Evolutionary conservation across 2,329 filamentous ascomycete species (phyloP).

Genomic region (Neopestalotiopsis rosae): DNA sequence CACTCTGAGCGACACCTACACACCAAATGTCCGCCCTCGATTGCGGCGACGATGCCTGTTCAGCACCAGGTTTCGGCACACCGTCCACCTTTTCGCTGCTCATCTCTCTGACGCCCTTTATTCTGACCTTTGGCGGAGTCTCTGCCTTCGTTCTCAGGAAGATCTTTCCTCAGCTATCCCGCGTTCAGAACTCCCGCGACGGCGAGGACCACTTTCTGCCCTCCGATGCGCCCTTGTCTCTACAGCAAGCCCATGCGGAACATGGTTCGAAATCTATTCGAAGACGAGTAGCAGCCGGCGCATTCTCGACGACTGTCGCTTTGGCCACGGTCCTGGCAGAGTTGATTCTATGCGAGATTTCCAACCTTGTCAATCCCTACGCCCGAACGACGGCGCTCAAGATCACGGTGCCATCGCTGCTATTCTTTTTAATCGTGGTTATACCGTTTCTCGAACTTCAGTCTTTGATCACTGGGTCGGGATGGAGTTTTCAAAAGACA

Average conservation of each 20-base stretch:
- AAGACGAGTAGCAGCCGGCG: constrained; percentile 60
- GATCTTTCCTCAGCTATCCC: constrained; percentile 75
- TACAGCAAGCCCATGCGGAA: constrained; percentile 64
- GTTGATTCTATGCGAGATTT: constrained; percentile 83
- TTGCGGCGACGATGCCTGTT: constrained; percentile 66
- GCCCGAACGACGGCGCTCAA: constrained; percentile 73
- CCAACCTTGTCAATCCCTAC: constrained; percentile 71
- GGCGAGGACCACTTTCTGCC: constrained; percentile 68
- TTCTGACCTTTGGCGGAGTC: constrained; percentile 71
- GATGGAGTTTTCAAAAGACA: constrained; percentile 67
- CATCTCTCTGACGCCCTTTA: constrained; percentile 71
- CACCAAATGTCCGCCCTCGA: constrained; percentile 44
- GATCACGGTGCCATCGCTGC: constrained; percentile 71
- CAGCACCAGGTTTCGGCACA: constrained; percentile 48
- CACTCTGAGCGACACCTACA: neutral
- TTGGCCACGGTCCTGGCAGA: constrained; percentile 79
- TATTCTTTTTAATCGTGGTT: constrained; percentile 74
- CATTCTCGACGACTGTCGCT: constrained; percentile 79
- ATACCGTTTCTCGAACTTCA: constrained; percentile 83
- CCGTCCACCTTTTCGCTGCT: constrained; percentile 51
- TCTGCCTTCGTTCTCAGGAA: constrained; percentile 67
- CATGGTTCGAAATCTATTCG: constrained; percentile 58
- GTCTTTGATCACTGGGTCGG: constrained; percentile 60
- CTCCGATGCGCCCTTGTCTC: constrained; percentile 62
- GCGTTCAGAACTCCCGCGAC: constrained; percentile 54